Evolutionary conservation across 2,329 filamentous ascomycete species (phyloP).

Genomic region (Thelonectria blattea): DNA sequence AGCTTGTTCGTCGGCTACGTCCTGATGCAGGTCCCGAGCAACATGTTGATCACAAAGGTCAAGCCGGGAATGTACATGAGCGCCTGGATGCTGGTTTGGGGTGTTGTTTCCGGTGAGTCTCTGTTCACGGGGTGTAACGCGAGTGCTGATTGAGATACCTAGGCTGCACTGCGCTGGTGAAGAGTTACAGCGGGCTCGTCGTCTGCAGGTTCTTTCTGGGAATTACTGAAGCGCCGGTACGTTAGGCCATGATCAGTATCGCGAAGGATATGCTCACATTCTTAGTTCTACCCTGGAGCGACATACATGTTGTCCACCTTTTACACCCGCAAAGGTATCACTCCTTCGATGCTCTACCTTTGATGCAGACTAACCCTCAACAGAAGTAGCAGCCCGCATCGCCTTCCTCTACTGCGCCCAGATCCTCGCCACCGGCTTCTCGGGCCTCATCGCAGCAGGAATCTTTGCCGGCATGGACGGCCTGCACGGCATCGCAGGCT

Average conservation of each 20-base stretch:
- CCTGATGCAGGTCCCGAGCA: constrained; percentile 45
- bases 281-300: constrained; percentile 43
- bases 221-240: constrained; percentile 47
- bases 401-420: constrained; percentile 53
- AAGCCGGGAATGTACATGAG: constrained; percentile 53
- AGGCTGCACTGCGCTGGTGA: not conserved
- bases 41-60: constrained; percentile 50
- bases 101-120: constrained; percentile 48
- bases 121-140: not conserved
- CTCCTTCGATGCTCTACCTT: not conserved
- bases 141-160: not conserved
- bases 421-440: constrained; percentile 47
- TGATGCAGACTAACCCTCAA: not conserved
- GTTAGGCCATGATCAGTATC: not conserved
- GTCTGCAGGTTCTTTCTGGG: constrained; percentile 49
- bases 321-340: constrained; percentile 54
- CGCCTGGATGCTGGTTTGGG: constrained; percentile 46
- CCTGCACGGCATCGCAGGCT: constrained; percentile 33
- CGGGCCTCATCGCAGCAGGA: constrained; percentile 52
- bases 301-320: constrained; percentile 56
- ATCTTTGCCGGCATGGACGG: constrained; percentile 46
- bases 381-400: constrained; percentile 48
- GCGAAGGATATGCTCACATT: not conserved
- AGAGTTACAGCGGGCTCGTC: not conserved
- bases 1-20: constrained; percentile 20